Conservation (phyloP, 1,284 basidiomycete species). For the Neonothopanus nambi region DNA sequence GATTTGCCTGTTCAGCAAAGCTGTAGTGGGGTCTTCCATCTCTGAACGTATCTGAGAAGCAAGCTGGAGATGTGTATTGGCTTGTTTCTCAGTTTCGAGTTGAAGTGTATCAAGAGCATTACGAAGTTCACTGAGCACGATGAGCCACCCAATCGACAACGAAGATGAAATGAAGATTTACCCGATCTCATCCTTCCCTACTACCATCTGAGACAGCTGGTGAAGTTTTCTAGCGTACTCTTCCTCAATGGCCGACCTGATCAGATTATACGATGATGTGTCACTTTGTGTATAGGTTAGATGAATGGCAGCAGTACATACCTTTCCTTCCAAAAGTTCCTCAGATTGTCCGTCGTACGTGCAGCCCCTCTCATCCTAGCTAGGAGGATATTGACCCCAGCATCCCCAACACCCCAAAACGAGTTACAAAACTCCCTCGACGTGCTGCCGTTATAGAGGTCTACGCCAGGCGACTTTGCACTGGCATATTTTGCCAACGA, state of each 20-base stretch:
- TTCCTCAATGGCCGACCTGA: slow-evolving; percentile 66
- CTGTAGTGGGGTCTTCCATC: slow-evolving; percentile 54
- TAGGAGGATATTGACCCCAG: slow-evolving; percentile 71
- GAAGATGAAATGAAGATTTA: slow-evolving; percentile 26
- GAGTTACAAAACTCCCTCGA: slow-evolving; percentile 73
- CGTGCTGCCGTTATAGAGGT: slow-evolving; percentile 26
- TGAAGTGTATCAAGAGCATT: slow-evolving; percentile 59
- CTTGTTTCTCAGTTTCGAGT: slow-evolving; percentile 64
- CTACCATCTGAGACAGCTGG: slow-evolving; percentile 57
- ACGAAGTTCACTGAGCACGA: slow-evolving; percentile 49
- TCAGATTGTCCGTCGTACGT: slow-evolving; percentile 68
- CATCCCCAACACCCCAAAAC: slow-evolving; percentile 73
- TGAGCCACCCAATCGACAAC: not conserved
- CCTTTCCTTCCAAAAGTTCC: slow-evolving; percentile 76
- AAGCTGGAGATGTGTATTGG: slow-evolving; percentile 50
- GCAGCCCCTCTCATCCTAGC: slow-evolving; percentile 63
- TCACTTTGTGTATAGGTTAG: not conserved
- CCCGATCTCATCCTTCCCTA: slow-evolving; percentile 76
- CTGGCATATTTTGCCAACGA: slow-evolving; percentile 14
- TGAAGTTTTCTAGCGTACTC: slow-evolving; percentile 72
- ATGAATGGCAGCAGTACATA: slow-evolving; percentile 29
- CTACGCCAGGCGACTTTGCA: slow-evolving; percentile 13
- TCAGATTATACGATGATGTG: not conserved
- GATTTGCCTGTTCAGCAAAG: slow-evolving; percentile 50
- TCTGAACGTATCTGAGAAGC: slow-evolving; percentile 58